phyloP scores from a whole-genome alignment of 148 eudicot genomes.

The Arctostaphylos glauca region DNA sequence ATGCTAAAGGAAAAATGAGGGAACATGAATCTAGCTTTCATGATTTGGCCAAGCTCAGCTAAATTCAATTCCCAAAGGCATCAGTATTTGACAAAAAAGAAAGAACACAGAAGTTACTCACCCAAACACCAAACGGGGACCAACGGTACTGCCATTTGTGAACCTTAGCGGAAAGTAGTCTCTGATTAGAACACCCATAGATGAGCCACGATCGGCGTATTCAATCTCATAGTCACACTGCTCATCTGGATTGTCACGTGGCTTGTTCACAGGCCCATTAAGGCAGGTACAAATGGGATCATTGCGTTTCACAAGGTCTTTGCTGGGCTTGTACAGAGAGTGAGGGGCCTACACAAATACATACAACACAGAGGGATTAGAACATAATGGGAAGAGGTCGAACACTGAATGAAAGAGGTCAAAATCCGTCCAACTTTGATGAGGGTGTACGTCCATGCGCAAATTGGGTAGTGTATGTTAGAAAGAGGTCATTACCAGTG shows the following conservation, averaged over 20 bases:
- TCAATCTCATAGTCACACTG: constrained; percentile 88
- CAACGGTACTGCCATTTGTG: constrained; percentile 44
- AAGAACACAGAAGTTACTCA: constrained; percentile 23
- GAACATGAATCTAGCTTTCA: neutral
- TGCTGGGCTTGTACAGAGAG: constrained; percentile 67
- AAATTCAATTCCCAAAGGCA: neutral
- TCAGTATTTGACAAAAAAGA: neutral
- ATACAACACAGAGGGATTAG: neutral
- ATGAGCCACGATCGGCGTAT: constrained; percentile 84
- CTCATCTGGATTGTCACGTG: constrained; percentile 51
- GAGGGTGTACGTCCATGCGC: neutral
- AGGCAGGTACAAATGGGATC: constrained; percentile 63
- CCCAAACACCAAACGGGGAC: constrained; percentile 72
- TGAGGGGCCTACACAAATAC: constrained; percentile 67
- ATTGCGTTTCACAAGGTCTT: constrained; percentile 49
- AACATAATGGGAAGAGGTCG: neutral
- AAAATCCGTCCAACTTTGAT: neutral
- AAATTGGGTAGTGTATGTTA: neutral
- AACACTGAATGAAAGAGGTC: neutral
- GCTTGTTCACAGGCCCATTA: constrained; percentile 42
- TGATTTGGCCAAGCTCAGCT: neutral
- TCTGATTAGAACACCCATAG: constrained; percentile 71
- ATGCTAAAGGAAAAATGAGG: neutral
- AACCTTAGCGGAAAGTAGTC: constrained; percentile 56
- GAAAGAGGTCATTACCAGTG: neutral